Percentiles rank a stretch among this genome's conserved stretches.
Evolutionary conservation across 148 eudicot species (phyloP).

Genomic region (Rhododendron vialii): DNA sequence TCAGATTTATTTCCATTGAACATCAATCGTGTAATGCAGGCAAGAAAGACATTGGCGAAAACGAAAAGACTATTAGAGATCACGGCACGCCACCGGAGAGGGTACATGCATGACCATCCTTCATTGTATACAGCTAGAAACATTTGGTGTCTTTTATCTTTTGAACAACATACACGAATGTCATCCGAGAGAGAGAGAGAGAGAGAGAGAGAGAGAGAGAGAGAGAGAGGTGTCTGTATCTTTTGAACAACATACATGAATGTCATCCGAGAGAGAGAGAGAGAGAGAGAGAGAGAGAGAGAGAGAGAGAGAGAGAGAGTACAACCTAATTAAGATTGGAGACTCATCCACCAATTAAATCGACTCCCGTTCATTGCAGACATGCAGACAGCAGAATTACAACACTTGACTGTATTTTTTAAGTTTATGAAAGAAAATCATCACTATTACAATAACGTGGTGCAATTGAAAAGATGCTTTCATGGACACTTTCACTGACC

Average conservation of each 20-base stretch:
- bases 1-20: background rate
- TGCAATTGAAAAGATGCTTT: background rate
- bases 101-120: background rate
- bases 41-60: background rate
- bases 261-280: background rate
- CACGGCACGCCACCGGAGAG: background rate
- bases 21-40: constrained; percentile 6
- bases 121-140: background rate
- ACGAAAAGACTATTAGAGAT: background rate
- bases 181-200: too few relatives aligned
- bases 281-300: too few relatives aligned
- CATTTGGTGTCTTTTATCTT: background rate
- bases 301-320: background rate
- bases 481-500: too few relatives aligned
- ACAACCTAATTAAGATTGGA: background rate
- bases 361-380: background rate
- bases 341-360: background rate
- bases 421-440: background rate
- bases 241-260: background rate
- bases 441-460: background rate
- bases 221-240: background rate
- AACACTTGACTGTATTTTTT: background rate
- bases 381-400: background rate
- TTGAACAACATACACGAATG: background rate
- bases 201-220: too few relatives aligned